Evolutionary conservation across 1,284 basidiomycete species (phyloP), one percentile per base, ranked within the genome.

Genomic region (Puccinia triticina): DNA sequence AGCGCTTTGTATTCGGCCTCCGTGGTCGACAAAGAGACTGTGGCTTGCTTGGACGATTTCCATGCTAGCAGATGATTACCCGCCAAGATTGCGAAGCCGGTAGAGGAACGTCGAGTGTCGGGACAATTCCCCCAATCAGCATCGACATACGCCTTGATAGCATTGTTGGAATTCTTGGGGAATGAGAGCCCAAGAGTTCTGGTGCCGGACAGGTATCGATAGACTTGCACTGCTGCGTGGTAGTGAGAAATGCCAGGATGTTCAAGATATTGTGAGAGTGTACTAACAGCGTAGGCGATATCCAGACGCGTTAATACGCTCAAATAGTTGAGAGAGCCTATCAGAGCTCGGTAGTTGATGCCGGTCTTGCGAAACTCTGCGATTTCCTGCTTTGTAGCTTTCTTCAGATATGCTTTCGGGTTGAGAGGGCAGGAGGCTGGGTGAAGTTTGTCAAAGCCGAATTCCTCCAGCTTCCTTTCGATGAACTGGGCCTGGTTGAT

Each of bases 71-170:
- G 72, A 0, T 66, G 50, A 14, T 79, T 73, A 16, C 48, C 67
- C 55, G 82, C 23, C 32, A 40, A 21, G 32, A 82, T 29, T 23
- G 77, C 32, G 26, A 48, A 72, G 7, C 83, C 83, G 4, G 83
- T 82, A 7, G 71, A 12, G 23, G 14, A 61, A n/a, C n/a, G n/a
- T n/a, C n/a, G n/a, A n/a, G n/a, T n/a, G n/a, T n/a, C n/a, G n/a
- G n/a, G n/a, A n/a, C 74, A 55, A 46, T 74, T 82, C 14, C 75
- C 83, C 78, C 79, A 84, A 46, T 84, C 83, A 10, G 83, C 55
- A n/a, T 84, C 83, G 43, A 46, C 48, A 64, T 61, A 61, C 8
- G n/a, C 57, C 57, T 26, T 32, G 23, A 61, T 7, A 8, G 8
- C 57, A 8, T 26, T 26, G 5, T 7, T 7, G 23, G 11, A 7